Base-by-base conservation (phyloP, 106 monocot genomes). In the Dactylorhiza incarnata region DNA sequence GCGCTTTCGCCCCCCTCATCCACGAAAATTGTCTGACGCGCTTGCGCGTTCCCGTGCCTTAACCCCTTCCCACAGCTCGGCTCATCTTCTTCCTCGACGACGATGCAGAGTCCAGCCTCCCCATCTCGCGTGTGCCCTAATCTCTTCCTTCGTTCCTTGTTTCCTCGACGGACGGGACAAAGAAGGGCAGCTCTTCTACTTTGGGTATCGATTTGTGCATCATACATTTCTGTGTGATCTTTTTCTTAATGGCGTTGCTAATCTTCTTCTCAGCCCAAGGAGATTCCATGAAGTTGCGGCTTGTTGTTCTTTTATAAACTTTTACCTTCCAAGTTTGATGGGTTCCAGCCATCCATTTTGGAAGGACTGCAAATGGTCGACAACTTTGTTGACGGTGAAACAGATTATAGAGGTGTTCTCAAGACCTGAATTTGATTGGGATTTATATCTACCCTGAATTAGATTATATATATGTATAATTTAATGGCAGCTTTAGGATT, bases 321-420 rank as follows among this genome's bases (percentile, higher is more conserved):
- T 66, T 76, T 94, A 54, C 89, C 94, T 59, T 86, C 87, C 15
- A 87, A 78, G 79, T 80, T 43, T 73, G 89, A 91, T 61, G 74
- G 79, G 20, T 86, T 84, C 77, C 97, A 94, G 76, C 84, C 89
- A 70, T 91, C 97, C 49, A 78, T 94, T 14, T 83, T 97, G 83
- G 97, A 97, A 84, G 87, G 89, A 47, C 78, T 94, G 87, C 97
- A 97, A 63, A 84, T 79, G 13, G 89, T 94, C 70, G 89, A 97
- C 78, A 97, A 84, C 78, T 91, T 93, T 86, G 87, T 97, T 82
- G 94, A 97, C 82, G 97, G 97, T 44, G 81, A 76, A 24, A 97
- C 91, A 59, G 97, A 97, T 81, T 97, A 97, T 82, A n/a, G 97
- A 97, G 83, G 82, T 94, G 43, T 97, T 94, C 81, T 94, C 97